Conservation (phyloP, 768 basidiomycete species). For the Tephrocybe rancida region DNA sequence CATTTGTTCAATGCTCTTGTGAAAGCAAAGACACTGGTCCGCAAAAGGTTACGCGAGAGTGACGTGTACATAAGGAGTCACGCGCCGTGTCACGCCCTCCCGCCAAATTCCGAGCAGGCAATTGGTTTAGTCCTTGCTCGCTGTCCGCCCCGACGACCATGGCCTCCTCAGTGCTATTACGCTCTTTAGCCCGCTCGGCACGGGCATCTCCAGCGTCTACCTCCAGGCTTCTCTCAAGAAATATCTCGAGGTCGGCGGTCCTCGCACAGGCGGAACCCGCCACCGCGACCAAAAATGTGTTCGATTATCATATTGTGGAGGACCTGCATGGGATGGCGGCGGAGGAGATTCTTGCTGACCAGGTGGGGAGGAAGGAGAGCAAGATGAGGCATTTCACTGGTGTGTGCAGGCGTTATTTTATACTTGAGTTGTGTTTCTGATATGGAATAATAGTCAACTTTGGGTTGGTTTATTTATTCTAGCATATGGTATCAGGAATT, state of each 20-base stretch:
- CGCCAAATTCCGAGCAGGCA: conserved; percentile 38
- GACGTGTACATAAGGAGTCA: no score
- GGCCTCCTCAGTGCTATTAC: conserved; percentile 63
- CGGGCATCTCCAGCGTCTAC: conserved; percentile 29
- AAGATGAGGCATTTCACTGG: conserved; percentile 95
- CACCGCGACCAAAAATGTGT: conserved; percentile 44
- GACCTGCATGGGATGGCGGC: conserved; percentile 83
- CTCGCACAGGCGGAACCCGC: conserved; percentile 30
- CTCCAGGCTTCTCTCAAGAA: conserved; percentile 32
- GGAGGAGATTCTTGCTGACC: conserved; percentile 78
- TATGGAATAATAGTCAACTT: conserved; percentile 75
- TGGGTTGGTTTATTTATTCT: conserved; percentile 58
- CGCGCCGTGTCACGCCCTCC: conserved; percentile 27
- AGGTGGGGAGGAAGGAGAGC: conserved; percentile 64
- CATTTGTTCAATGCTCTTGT: no score
- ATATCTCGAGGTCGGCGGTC: conserved; percentile 38
- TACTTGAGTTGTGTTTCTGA: background rate
- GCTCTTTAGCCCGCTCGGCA: conserved; percentile 56
- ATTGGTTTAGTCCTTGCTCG: conserved; percentile 20
- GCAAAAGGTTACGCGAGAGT: no score
- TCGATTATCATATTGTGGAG: conserved; percentile 77
- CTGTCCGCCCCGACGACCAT: conserved; percentile 42
- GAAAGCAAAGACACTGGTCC: no score
- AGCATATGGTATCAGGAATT: background rate
- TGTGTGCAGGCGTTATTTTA: conserved; percentile 33